Evolutionary conservation across 257 asterid species (phyloP).

Genomic region (Verbascum thapsus): DNA sequence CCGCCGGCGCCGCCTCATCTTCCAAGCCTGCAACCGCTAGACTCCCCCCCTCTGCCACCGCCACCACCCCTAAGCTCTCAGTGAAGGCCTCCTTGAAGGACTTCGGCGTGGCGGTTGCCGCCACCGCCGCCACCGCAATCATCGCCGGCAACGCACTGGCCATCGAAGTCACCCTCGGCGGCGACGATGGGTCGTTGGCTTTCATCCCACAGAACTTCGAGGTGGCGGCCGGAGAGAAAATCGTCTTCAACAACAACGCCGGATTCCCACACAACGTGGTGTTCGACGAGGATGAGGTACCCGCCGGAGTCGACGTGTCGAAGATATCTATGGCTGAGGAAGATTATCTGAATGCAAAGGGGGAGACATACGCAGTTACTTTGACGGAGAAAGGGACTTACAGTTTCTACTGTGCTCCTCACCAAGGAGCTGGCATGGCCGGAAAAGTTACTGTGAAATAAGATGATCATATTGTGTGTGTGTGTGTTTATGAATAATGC

Average conservation of each 20-base stretch:
- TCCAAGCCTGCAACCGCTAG: slow-evolving; percentile 40
- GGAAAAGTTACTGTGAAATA: slow-evolving; percentile 78
- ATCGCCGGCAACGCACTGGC: slow-evolving; percentile 78
- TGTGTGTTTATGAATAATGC: no score
- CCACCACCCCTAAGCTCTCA: slow-evolving; percentile 40
- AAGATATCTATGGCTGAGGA: slow-evolving; percentile 76
- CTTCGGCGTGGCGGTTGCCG: slow-evolving; percentile 58
- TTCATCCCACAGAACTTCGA: slow-evolving; percentile 58
- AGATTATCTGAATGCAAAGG: slow-evolving; percentile 61
- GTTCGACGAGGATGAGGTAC: slow-evolving; percentile 82
- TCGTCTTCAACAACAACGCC: slow-evolving; percentile 74
- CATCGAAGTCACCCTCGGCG: slow-evolving; percentile 59
- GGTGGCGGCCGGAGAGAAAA: slow-evolving; percentile 73
- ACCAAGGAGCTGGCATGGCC: slow-evolving; percentile 81
- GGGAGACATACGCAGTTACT: slow-evolving; percentile 63
- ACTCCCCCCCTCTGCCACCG: slow-evolving; percentile 29
- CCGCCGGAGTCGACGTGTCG: slow-evolving; percentile 71
- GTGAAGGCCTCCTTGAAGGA: slow-evolving; percentile 70
- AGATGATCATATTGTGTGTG: no score
- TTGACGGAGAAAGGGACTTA: slow-evolving; percentile 82
- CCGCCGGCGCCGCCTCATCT: slow-evolving; percentile 34
- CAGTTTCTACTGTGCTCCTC: slow-evolving; percentile 85
- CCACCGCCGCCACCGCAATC: slow-evolving; percentile 68
- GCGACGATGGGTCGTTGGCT: slow-evolving; percentile 53
- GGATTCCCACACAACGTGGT: slow-evolving; percentile 90